These are phyloP conservation scores for Kentomonas sorsogonicus DNA, from an alignment of 208 protist species.

Conservation along the genomic window DNA sequence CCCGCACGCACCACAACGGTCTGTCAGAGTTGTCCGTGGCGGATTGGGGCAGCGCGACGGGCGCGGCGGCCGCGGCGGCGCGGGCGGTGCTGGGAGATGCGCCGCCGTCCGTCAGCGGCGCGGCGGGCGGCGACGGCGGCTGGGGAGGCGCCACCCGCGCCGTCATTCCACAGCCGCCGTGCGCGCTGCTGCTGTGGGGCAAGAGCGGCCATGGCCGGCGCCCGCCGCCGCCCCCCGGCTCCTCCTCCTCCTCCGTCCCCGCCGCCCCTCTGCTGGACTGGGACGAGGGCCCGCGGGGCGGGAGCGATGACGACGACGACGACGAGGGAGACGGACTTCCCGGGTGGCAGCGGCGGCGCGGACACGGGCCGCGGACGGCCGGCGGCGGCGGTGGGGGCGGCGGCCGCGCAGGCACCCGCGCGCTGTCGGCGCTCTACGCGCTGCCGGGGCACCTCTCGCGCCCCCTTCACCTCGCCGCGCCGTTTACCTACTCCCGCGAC, in stretches of 20 bases:
- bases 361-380: not conserved
- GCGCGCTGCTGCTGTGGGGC: no score
- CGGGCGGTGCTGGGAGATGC: not conserved
- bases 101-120: no score
- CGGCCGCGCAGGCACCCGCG: not conserved
- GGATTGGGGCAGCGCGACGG: no score
- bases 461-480: constrained; percentile 50
- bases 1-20: no score
- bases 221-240: no score
- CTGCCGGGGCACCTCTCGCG: constrained; percentile 66
- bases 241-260: constrained; percentile 9
- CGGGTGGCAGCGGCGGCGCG: not conserved
- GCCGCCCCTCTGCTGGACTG: no score
- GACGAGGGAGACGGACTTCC: not conserved
- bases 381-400: not conserved
- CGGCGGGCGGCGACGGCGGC: no score
- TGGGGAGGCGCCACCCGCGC: no score
- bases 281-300: not conserved
- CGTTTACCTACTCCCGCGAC: constrained; percentile 38
- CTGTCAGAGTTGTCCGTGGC: no score
- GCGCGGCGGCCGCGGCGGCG: not conserved
- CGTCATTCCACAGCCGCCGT: no score
- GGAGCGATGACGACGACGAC: not conserved
- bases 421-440: constrained; percentile 37
- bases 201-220: no score